These are phyloP conservation scores for Tarenaya hassleriana DNA, from an alignment of 345 rosid species.

Conservation along the genomic window DNA sequence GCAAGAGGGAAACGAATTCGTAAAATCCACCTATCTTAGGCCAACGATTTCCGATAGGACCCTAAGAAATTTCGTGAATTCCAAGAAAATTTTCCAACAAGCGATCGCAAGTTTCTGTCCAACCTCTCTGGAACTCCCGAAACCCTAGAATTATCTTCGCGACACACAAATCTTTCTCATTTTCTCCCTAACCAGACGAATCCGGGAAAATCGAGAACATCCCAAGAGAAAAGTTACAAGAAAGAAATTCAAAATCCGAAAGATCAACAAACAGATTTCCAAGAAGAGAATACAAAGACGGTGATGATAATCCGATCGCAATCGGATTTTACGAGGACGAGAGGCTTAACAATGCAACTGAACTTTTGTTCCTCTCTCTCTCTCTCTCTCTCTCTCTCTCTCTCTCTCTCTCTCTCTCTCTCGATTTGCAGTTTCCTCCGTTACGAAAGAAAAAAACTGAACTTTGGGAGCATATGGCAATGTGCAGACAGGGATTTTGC, in stretches of 20 bases:
- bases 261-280: background rate
- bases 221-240: no score
- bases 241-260: background rate
- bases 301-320: background rate
- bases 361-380: no score
- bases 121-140: conserved; percentile 2
- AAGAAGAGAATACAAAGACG: conserved; percentile 7
- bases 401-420: conserved; percentile 13
- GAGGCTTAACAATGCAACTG: no score
- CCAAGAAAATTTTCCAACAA: conserved; percentile 11
- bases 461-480: background rate
- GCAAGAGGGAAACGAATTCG: no score
- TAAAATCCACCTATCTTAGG: conserved; percentile 4
- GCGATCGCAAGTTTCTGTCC: background rate
- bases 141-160: conserved; percentile 7
- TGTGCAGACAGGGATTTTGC: conserved; percentile 10
- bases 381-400: no score
- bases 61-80: conserved; percentile 23
- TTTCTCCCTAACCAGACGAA: conserved; percentile 14
- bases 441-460: background rate
- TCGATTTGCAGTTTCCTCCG: conserved; percentile 11
- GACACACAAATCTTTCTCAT: conserved; percentile 7
- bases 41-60: background rate
- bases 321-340: background rate
- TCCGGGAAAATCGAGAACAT: conserved; percentile 13